Percentiles rank a stretch among this genome's conserved stretches.
Evolutionary conservation across 1,284 basidiomycete genomes (phyloP).

Genomic region (Microbotryum violaceum): DNA sequence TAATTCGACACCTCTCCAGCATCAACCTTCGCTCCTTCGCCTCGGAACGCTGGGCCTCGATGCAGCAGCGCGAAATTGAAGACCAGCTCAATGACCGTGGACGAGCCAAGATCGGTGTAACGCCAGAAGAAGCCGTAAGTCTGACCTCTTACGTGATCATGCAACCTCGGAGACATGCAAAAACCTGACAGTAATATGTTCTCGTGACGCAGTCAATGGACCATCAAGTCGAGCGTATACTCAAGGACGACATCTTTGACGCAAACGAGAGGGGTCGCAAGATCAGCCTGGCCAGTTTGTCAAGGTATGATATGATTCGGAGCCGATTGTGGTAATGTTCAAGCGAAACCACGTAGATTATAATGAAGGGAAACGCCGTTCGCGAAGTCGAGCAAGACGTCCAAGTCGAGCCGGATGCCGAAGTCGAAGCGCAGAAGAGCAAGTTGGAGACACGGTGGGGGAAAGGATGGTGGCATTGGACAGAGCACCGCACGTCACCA

Average conservation of each 20-base stretch:
- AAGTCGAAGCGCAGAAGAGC: no score
- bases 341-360: no score
- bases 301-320: slow-evolving; percentile 35
- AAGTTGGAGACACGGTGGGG: no score
- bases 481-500: no score
- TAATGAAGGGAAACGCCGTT: no score
- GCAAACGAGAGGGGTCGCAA: slow-evolving; percentile 2
- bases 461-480: no score
- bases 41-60: slow-evolving; percentile 59
- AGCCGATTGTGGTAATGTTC: slow-evolving; percentile 27
- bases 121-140: slow-evolving; percentile 68
- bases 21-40: slow-evolving; percentile 79
- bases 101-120: slow-evolving; percentile 76
- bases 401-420: no score
- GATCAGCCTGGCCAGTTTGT: slow-evolving; percentile 21
- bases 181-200: not conserved
- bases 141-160: slow-evolving; percentile 1
- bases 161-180: not conserved
- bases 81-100: slow-evolving; percentile 78
- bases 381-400: no score
- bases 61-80: slow-evolving; percentile 60
- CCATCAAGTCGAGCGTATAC: slow-evolving; percentile 2
- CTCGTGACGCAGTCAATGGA: slow-evolving; percentile 1
- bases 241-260: slow-evolving; percentile 8
- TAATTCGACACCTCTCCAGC: not conserved